A percentile compares a stretch with the other conserved stretches of the same genome.
These are phyloP conservation scores for Russula dissimulans DNA, from an alignment of 768 basidiomycete species.

Conservation along the genomic window DNA sequence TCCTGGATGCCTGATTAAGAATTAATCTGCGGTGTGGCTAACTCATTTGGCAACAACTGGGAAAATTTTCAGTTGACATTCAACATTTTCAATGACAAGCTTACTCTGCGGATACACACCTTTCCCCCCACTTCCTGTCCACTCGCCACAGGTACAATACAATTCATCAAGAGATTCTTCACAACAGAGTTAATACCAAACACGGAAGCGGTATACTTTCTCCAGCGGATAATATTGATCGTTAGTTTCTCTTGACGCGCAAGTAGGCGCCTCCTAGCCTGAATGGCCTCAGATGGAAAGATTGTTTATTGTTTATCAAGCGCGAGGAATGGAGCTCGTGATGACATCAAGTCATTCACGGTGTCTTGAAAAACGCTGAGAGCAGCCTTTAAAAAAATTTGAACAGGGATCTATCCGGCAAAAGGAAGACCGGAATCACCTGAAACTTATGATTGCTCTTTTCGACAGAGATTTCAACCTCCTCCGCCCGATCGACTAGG, in stretches of 20 bases:
- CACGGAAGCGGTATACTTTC: constrained; percentile 56
- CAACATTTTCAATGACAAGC: constrained; percentile 12
- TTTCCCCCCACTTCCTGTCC: constrained; percentile 88
- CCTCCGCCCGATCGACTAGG: constrained; percentile 67
- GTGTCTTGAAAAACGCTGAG: constrained; percentile 44
- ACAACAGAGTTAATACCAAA: constrained; percentile 48
- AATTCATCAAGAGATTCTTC: constrained; percentile 45
- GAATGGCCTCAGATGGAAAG: constrained; percentile 66
- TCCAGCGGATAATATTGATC: constrained; percentile 64
- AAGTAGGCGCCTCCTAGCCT: constrained; percentile 63
- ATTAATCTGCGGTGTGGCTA: constrained; percentile 19
- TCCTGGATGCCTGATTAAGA: constrained; percentile 3
- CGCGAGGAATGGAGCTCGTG: constrained; percentile 42
- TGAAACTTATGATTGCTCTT: constrained; percentile 53
- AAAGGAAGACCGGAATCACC: constrained; percentile 30
- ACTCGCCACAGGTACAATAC: constrained; percentile 56
- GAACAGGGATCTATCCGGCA: neutral
- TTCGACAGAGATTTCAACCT: constrained; percentile 69
- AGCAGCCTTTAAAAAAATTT: constrained; percentile 49
- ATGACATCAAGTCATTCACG: constrained; percentile 40
- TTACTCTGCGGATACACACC: constrained; percentile 51
- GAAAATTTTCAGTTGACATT: neutral
- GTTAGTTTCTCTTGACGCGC: constrained; percentile 61
- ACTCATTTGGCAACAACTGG: constrained; percentile 10
- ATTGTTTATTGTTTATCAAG: constrained; percentile 32